Percentiles rank a stretch among this genome's conserved stretches.
Conservation (phyloP, 2,329 filamentous ascomycete genomes). For the Aspergillus ochraceus region DNA sequence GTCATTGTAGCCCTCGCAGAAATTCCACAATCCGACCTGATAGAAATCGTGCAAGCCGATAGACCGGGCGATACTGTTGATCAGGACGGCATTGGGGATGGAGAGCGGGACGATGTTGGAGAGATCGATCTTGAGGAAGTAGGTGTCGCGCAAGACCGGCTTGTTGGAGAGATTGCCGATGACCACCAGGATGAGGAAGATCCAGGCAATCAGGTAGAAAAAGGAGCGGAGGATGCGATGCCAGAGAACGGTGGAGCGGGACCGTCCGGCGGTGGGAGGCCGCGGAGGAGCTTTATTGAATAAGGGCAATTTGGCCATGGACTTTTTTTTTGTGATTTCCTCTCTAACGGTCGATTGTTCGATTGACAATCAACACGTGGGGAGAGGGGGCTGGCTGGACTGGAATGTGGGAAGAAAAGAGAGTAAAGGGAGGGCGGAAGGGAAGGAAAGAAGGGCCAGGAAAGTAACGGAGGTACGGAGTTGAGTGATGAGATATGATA, state of each 20-base stretch:
- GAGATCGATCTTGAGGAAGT: slow-evolving; percentile 82
- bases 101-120: slow-evolving; percentile 75
- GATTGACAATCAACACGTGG: neutral
- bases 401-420: neutral
- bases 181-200: slow-evolving; percentile 79
- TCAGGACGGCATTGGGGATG: slow-evolving; percentile 69
- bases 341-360: neutral
- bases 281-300: slow-evolving; percentile 27
- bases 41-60: slow-evolving; percentile 93
- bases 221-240: slow-evolving; percentile 66
- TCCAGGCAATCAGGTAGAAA: slow-evolving; percentile 70
- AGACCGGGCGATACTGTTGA: slow-evolving; percentile 84
- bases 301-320: slow-evolving; percentile 28
- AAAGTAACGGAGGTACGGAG: neutral
- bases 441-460: neutral
- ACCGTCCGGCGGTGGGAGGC: slow-evolving; percentile 27
- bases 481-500: neutral
- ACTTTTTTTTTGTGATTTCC: neutral
- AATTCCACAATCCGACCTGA: slow-evolving; percentile 87
- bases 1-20: slow-evolving; percentile 79
- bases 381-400: neutral
- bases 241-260: slow-evolving; percentile 43
- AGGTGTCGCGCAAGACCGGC: slow-evolving; percentile 66
- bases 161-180: slow-evolving; percentile 71
- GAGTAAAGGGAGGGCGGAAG: neutral